Conservation (phyloP, 306 rosid genomes). For the Aeschynomene evenia region DNA sequence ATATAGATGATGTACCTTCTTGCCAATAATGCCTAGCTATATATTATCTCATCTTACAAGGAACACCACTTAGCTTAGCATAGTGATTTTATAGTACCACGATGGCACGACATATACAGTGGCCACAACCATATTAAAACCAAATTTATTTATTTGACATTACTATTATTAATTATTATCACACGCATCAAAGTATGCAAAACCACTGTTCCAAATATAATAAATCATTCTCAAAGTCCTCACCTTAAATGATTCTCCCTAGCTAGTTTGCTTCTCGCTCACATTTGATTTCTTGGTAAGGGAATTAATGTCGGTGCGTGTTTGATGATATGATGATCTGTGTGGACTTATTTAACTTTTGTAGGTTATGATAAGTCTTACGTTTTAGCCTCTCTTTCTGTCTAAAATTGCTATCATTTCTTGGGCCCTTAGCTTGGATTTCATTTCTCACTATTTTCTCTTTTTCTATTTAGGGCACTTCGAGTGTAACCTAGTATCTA, state of each 20-base stretch:
- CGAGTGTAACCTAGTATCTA: constrained; percentile 36
- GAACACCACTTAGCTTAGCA: constrained; percentile 1
- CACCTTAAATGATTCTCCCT: constrained; percentile 25
- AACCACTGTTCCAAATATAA: constrained; percentile 54
- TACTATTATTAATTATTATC: no score
- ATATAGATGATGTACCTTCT: no score
- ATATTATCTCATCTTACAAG: neutral
- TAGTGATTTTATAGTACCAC: constrained; percentile 23
- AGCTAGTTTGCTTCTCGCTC: constrained; percentile 38
- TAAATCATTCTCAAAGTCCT: constrained; percentile 46
- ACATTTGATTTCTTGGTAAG: constrained; percentile 2
- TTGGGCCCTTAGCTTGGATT: constrained; percentile 37
- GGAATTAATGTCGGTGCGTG: constrained; percentile 68
- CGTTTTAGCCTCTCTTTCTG: constrained; percentile 38
- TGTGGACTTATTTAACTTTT: constrained; percentile 34
- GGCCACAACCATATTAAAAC: constrained; percentile 13
- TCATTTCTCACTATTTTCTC: neutral
- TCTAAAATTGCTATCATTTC: constrained; percentile 42
- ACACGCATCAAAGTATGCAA: constrained; percentile 49
- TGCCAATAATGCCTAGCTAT: neutral
- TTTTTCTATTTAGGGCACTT: constrained; percentile 12
- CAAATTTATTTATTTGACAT: constrained; percentile 27
- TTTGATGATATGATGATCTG: no score
- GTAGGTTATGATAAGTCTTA: constrained; percentile 49
- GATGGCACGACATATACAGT: no score